These are phyloP conservation scores for Colletotrichum costaricense DNA, from an alignment of 2,329 filamentous ascomycete genomes.

Conservation along the genomic window DNA sequence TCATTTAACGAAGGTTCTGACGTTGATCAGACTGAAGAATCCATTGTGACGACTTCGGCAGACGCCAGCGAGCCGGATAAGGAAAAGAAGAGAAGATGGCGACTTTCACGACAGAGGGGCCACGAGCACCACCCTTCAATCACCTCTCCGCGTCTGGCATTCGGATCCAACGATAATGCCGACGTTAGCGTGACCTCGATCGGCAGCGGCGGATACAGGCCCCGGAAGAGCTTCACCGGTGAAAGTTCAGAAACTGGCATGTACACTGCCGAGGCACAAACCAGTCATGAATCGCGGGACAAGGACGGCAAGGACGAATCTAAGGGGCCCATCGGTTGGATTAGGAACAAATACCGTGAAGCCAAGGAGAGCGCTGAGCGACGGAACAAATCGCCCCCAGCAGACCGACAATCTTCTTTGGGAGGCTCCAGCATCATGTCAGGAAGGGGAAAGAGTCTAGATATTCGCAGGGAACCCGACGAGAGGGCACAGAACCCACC, in stretches of 20 bases:
- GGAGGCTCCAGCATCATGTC: constrained; percentile 41
- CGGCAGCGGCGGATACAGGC: constrained; percentile 67
- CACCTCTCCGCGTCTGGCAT: constrained; percentile 55
- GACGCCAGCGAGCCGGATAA: constrained; percentile 63
- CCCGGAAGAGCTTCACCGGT: constrained; percentile 61
- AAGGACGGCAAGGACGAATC: constrained; percentile 59
- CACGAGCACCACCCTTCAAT: constrained; percentile 62
- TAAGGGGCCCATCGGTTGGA: constrained; percentile 67
- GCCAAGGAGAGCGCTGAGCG: constrained; percentile 67
- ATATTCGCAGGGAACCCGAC: constrained; percentile 52
- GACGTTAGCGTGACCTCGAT: constrained; percentile 76
- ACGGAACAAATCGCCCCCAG: constrained; percentile 67
- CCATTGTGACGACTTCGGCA: constrained; percentile 42
- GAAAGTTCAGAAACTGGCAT: constrained; percentile 61
- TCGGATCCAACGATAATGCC: constrained; percentile 73
- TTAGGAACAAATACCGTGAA: constrained; percentile 70
- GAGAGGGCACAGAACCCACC: constrained; percentile 25
- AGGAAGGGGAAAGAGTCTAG: constrained; percentile 51
- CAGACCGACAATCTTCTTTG: constrained; percentile 47
- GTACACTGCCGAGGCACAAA: constrained; percentile 52
- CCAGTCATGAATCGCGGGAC: constrained; percentile 48
- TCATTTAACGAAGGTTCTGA: constrained; percentile 86
- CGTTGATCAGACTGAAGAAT: constrained; percentile 77
- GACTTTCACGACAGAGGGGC: constrained; percentile 74
- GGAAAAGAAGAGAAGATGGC: constrained; percentile 77